Percentiles rank a stretch among this genome's conserved stretches.
Conservation (phyloP, 2,329 filamentous ascomycete genomes). For the Davidsoniella virescens region DNA sequence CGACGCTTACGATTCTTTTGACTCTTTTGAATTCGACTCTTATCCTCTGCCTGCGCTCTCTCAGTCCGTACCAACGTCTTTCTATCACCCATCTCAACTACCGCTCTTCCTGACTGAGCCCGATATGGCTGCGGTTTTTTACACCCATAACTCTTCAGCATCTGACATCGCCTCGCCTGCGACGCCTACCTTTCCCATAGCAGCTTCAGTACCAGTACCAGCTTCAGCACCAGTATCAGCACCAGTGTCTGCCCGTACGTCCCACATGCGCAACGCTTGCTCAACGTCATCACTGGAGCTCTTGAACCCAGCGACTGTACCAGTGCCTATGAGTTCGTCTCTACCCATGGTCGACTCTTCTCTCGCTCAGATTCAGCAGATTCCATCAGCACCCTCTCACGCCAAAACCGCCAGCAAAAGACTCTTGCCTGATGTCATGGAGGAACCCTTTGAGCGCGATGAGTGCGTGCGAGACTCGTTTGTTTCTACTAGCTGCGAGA, state of each 20-base stretch:
- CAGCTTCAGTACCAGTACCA: constrained; percentile 23
- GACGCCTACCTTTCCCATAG: constrained; percentile 48
- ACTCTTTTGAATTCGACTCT: constrained; percentile 12
- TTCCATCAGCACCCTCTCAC: constrained; percentile 16
- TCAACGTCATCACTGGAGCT: constrained; percentile 60
- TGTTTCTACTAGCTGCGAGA: constrained; percentile 28
- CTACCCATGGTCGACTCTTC: constrained; percentile 36
- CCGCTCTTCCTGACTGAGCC: constrained; percentile 16
- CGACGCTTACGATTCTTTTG: constrained; percentile 11
- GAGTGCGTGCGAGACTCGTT: constrained; percentile 29
- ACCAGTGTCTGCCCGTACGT: not conserved
- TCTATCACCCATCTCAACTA: constrained; percentile 4
- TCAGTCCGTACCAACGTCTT: constrained; percentile 7
- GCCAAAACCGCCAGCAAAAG: constrained; percentile 36
- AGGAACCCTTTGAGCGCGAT: constrained; percentile 61
- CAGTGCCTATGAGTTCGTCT: constrained; percentile 29
- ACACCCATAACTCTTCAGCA: constrained; percentile 36
- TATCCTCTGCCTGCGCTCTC: constrained; percentile 8
- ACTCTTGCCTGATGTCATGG: constrained; percentile 64
- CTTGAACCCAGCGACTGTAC: not conserved
- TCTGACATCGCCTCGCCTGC: constrained; percentile 55
- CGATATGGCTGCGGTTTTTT: constrained; percentile 26
- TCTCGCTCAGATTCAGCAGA: constrained; percentile 2
- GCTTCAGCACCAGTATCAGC: constrained; percentile 23
- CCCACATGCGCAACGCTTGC: constrained; percentile 47